Base-by-base conservation (phyloP, 1,284 basidiomycete species). In the Tylopilus sp. region DNA sequence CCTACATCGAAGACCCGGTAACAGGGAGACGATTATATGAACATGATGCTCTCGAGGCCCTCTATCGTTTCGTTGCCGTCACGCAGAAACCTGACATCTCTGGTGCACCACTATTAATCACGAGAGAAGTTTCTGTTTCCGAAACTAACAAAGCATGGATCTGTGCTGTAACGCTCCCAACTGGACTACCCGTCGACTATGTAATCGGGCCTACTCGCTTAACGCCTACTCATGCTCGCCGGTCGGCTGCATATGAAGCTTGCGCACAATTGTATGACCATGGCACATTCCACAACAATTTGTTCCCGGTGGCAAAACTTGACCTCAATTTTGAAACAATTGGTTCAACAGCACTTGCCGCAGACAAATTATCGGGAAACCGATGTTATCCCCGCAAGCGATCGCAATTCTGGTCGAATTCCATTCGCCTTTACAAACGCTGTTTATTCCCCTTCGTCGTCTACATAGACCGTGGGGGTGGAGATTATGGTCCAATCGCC, bases 401-500 rank as follows among this genome's bases (percentile, higher is more conserved):
- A 31, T 79, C 87, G 10, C 68, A 73, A 39, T 87, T 89, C 59
- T 89, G 88, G 87, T 54, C 55, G 10, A 77, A 78, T 60, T 64
- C 68, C 57, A 60, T 39, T 59, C 62, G 57, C 47, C 59, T 50
- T 51, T 66, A 46, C 51, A 60, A 36, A 37, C 61, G 28, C 56
- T 62, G 10, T 66, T 85, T 68, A 31, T 83, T 83, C 62, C 81
- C 85, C 29, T 74, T 76, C 14, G 65, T 87, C 38, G 63, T 86
- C 40, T 71, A 65, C 10, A 62, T 76, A 9, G 63, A 65, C 12
- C 70, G 63, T 21, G 57, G 53, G 14, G 51, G 56, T 26, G 65
- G 70, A 41, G 54, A 64, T 21, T 76, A 81, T 54, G 73, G 74
- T 12, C 83, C 86, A 2, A 69, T 91, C 48, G 59, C 82, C 15